Conservation (phyloP, 495 filamentous ascomycete genomes). For the Penicillium canariense region DNA sequence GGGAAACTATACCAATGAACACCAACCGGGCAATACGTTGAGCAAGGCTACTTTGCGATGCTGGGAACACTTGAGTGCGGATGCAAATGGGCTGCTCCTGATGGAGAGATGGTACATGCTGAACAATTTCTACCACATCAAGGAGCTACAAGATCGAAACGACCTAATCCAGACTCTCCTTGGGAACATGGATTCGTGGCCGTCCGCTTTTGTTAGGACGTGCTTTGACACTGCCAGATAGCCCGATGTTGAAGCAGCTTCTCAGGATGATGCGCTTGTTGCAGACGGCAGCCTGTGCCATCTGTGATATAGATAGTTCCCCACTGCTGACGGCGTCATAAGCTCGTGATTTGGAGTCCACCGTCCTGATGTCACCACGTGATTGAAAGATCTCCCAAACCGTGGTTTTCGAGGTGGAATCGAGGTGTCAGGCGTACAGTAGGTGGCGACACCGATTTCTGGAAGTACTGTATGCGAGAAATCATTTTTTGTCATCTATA, state of each 20-base stretch:
- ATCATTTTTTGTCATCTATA: too few relatives aligned
- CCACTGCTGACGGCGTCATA: conserved; percentile 21
- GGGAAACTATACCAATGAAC: too few relatives aligned
- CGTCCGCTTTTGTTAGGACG: conserved; percentile 23
- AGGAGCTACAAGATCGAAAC: conserved; percentile 82
- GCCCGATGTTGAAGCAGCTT: conserved; percentile 29
- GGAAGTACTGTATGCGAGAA: too few relatives aligned
- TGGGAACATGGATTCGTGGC: conserved; percentile 75
- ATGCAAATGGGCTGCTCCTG: conserved; percentile 78
- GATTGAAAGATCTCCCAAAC: too few relatives aligned
- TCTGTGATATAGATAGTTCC: conserved; percentile 16
- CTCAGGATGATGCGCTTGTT: conserved; percentile 22
- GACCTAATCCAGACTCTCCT: conserved; percentile 86
- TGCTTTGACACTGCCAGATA: conserved; percentile 29
- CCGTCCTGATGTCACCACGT: too few relatives aligned
- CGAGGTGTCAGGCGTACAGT: too few relatives aligned
- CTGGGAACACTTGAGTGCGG: conserved; percentile 79
- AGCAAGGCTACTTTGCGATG: conserved; percentile 95
- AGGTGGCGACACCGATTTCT: too few relatives aligned
- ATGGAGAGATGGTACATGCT: conserved; percentile 95
- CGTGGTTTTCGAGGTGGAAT: too few relatives aligned
- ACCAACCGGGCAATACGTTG: too few relatives aligned
- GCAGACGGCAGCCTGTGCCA: conserved; percentile 17
- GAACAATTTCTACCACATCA: conserved; percentile 98
- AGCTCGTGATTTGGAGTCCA: conserved; percentile 12